A percentile compares a stretch with the other conserved stretches of the same genome.
Evolutionary conservation across 306 rosid species (phyloP).

Genomic region (Corylus avellana): DNA sequence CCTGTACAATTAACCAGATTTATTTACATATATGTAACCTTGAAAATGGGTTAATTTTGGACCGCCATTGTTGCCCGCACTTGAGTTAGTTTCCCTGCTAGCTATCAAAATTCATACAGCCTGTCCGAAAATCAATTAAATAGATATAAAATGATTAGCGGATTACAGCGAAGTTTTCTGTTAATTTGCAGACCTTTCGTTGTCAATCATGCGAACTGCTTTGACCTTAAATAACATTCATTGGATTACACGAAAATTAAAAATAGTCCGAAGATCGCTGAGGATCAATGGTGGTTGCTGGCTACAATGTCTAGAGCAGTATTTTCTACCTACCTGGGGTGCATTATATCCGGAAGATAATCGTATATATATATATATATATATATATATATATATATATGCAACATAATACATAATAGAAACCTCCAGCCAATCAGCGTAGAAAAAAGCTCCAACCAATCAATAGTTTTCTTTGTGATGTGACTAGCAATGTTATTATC

Average conservation of each 20-base stretch:
- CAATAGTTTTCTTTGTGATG: not conserved
- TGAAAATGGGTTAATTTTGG: too few species aligned
- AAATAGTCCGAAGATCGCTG: constrained; percentile 17
- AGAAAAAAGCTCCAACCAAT: not conserved
- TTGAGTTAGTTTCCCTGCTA: not conserved
- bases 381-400: too few species aligned
- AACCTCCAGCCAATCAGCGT: too few species aligned
- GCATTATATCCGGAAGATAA: not conserved
- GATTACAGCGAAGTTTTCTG: not conserved
- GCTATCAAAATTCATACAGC: not conserved
- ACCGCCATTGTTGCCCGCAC: too few species aligned
- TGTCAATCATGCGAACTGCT: constrained; percentile 14
- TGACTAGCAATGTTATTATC: too few species aligned
- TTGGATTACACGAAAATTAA: constrained; percentile 15
- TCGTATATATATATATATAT: too few species aligned
- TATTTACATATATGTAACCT: too few species aligned
- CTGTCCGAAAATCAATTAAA: not conserved
- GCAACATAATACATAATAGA: not conserved
- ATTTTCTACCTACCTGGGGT: too few species aligned
- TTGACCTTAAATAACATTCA: constrained; percentile 6
- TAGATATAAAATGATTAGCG: not conserved
- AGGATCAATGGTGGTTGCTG: constrained; percentile 9
- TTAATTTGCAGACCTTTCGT: not conserved
- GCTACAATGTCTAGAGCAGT: too few species aligned
- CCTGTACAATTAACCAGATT: not conserved